Base-by-base conservation (phyloP, 306 rosid species). In the Carpinus fangiana region DNA sequence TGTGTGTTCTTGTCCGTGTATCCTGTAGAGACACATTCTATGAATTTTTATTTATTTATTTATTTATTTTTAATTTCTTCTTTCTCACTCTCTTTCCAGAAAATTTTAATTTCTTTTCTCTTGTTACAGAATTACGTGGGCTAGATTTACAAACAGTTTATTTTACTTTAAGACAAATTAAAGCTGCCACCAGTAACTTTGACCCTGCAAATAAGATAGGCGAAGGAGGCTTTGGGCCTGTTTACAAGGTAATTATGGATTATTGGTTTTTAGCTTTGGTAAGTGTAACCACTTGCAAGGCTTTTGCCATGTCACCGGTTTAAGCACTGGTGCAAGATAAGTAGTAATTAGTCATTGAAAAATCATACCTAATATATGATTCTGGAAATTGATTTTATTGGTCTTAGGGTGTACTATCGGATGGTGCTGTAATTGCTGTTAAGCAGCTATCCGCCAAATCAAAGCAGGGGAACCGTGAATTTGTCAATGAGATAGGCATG, bases 401-500 rank as follows among this genome's bases (percentile, higher is more conserved):
- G 41, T 85, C 66, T n/a, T 57, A 90, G 96, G 97, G 97, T 72
- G 81, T 87, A 34, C 45, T 90, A 21, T 77, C 86, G 26, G 95
- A 95, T 85, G 97, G 98, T 75, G 61, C 83, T 48, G 80, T 77
- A 18, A 85, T 95, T 84, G 98, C 98, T 10, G 97, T 90, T 51
- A 93, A 95, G 78, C 96, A 95, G 59, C 93, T 95, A 9, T 95
- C 98, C 3, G 78, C 98, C 34, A 95, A 88, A 82, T 95, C 98
- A 70, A 92, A 87, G 82, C 98, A 95, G 84, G 97, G 96, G 53
- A 95, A 91, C 78, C 97, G 97, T 0, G 98, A 95, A 81, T 95
- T 92, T 53, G 84, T 95, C 31, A 91, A 76, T 2, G 99, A 93
- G 91, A 92, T 91, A 71, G 98, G 98, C 78, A 92, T 95, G 98